Evolutionary conservation across 1,284 basidiomycete genomes (phyloP).

Genomic region (Meripilus lineatus): DNA sequence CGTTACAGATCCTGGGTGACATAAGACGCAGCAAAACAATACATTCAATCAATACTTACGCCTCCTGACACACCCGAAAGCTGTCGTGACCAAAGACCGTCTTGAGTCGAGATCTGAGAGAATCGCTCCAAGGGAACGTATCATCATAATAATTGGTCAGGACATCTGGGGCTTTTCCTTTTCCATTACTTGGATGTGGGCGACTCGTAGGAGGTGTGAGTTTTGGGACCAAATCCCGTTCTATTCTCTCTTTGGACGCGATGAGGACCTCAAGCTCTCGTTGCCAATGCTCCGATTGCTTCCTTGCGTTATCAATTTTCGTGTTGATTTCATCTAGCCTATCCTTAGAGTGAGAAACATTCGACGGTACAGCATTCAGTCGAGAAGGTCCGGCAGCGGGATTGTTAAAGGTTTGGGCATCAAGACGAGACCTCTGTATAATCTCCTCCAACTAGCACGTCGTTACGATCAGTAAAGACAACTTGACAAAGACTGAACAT

Average conservation of each 20-base stretch:
- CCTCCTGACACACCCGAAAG: constrained; percentile 10
- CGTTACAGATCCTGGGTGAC: constrained; percentile 72
- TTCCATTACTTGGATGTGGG: background rate
- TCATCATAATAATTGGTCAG: constrained; percentile 4
- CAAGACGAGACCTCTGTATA: too few species aligned
- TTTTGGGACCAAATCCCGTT: too few species aligned
- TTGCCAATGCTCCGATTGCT: background rate
- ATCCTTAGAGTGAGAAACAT: background rate
- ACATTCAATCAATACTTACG: constrained; percentile 1
- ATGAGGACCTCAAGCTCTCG: background rate
- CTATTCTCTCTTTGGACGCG: background rate
- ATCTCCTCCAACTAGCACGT: too few species aligned
- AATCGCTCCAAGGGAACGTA: constrained; percentile 4
- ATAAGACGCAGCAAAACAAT: constrained; percentile 69
- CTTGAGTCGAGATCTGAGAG: constrained; percentile 4
- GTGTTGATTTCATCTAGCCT: background rate
- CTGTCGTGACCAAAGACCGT: constrained; percentile 5
- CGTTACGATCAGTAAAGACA: too few species aligned
- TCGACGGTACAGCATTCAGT: too few species aligned
- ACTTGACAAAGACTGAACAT: too few species aligned
- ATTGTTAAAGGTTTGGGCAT: too few species aligned
- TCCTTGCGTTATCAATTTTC: background rate
- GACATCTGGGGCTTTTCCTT: background rate
- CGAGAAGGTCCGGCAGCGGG: background rate
- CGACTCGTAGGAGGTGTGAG: background rate